phyloP scores from a whole-genome alignment of 2,329 filamentous ascomycete genomes.

The Graphium sp. region DNA sequence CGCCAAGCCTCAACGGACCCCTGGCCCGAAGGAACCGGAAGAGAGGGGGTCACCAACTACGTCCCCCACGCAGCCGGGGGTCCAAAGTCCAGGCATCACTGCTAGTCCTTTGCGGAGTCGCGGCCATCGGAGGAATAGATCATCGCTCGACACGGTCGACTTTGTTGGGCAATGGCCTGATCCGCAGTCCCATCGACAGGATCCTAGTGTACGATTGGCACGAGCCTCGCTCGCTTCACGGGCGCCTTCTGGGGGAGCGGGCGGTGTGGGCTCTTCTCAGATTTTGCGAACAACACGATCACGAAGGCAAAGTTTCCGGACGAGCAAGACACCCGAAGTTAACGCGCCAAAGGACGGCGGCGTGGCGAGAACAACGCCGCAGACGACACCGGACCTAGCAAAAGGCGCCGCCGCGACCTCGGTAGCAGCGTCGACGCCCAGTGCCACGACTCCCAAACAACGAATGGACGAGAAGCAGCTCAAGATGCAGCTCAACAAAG shows the following conservation, averaged over 20 bases:
- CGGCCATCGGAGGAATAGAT: neutral
- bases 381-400: neutral
- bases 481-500: constrained; percentile 27
- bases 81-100: constrained; percentile 1
- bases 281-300: constrained; percentile 5
- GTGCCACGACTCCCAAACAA: neutral
- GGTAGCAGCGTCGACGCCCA: neutral
- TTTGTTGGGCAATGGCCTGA: no score
- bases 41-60: neutral
- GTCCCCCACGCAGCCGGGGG: neutral
- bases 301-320: constrained; percentile 4
- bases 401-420: neutral
- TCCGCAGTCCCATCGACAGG: neutral
- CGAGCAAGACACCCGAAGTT: constrained; percentile 4
- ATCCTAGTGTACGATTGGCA: constrained; percentile 4
- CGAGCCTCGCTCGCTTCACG: constrained; percentile 3
- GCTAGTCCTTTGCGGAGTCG: constrained; percentile 3
- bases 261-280: constrained; percentile 1
- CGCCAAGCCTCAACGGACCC: no score
- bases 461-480: constrained; percentile 14
- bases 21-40: neutral
- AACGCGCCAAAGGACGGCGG: no score
- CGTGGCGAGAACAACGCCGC: no score
- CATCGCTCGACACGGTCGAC: neutral
- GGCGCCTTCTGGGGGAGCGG: neutral